Percentiles rank a stretch among this genome's conserved stretches.
These are phyloP conservation scores for Xerocomellus amylosporus DNA, from an alignment of 768 basidiomycete species.

Conservation along the genomic window DNA sequence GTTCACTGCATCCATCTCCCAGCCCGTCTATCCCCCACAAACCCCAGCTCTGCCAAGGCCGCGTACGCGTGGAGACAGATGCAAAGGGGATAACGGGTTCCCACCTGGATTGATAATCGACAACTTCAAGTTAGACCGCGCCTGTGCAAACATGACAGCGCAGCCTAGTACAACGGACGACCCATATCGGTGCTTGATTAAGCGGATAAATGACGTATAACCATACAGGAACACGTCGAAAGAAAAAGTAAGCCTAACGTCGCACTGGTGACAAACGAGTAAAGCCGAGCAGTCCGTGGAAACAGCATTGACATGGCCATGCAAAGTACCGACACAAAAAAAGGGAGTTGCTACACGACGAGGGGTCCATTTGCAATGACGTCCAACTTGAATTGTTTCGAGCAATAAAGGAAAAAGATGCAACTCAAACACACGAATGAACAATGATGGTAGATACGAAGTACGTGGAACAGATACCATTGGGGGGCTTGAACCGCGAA, in stretches of 20 bases:
- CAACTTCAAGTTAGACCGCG: neutral
- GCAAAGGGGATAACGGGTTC: neutral
- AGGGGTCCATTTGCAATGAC: neutral
- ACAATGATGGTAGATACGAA: neutral
- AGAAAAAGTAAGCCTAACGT: neutral
- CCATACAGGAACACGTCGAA: neutral
- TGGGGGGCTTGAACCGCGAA: slow-evolving; percentile 47
- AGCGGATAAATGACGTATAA: neutral
- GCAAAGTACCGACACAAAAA: neutral
- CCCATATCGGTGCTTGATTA: neutral
- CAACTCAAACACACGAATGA: neutral
- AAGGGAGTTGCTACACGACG: neutral
- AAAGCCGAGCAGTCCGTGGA: neutral
- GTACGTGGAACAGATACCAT: slow-evolving; percentile 26
- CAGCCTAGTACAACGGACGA: neutral
- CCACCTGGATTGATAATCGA: too few relatives aligned
- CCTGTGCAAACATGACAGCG: neutral
- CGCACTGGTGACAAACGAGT: neutral
- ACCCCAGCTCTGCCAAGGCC: neutral
- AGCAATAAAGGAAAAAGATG: neutral
- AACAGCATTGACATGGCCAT: neutral
- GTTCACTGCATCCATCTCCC: neutral
- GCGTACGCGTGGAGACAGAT: neutral
- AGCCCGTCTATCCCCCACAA: too few relatives aligned
- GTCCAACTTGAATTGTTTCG: neutral